Evolutionary conservation across 345 rosid genomes (phyloP).

Genomic region (Citrus maxima): DNA sequence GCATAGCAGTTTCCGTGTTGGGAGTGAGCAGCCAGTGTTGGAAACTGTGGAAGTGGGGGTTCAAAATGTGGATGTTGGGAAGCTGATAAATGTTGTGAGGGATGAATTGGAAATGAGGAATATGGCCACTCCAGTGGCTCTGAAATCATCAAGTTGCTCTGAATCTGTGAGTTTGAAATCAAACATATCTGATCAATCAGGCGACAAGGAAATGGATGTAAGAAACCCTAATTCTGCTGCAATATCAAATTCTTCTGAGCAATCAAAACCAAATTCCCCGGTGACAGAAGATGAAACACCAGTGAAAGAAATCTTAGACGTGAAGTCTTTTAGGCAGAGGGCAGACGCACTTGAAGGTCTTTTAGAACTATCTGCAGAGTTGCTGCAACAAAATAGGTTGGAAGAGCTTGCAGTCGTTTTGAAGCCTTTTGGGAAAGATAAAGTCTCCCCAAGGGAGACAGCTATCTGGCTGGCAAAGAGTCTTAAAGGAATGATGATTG

Average conservation of each 20-base stretch:
- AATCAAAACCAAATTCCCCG: conserved; percentile 33
- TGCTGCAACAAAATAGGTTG: conserved; percentile 76
- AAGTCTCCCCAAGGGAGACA: conserved; percentile 96
- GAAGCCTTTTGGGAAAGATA: conserved; percentile 93
- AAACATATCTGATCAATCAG: conserved; percentile 36
- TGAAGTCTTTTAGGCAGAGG: conserved; percentile 89
- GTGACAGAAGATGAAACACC: conserved; percentile 54
- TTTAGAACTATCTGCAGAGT: conserved; percentile 84
- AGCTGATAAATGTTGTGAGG: conserved; percentile 66
- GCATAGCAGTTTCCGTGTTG: conserved; percentile 86
- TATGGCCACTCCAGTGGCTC: conserved; percentile 22
- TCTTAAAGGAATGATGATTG: conserved; percentile 92
- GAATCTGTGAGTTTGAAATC: conserved; percentile 40
- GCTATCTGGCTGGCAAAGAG: conserved; percentile 98
- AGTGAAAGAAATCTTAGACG: conserved; percentile 66
- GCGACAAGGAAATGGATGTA: conserved; percentile 41
- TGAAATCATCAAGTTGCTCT: conserved; percentile 41
- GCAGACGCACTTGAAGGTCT: conserved; percentile 99
- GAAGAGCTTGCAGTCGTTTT: conserved; percentile 94
- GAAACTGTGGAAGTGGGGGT: conserved; percentile 83
- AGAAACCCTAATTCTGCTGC: conserved; percentile 27
- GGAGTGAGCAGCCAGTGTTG: conserved; percentile 79
- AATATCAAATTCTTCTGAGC: conserved; percentile 42
- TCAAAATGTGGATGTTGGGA: conserved; percentile 69
- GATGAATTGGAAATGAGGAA: conserved; percentile 70